phyloP scores from a whole-genome alignment of 257 asterid species.

The Galeopsis tetrahit region DNA sequence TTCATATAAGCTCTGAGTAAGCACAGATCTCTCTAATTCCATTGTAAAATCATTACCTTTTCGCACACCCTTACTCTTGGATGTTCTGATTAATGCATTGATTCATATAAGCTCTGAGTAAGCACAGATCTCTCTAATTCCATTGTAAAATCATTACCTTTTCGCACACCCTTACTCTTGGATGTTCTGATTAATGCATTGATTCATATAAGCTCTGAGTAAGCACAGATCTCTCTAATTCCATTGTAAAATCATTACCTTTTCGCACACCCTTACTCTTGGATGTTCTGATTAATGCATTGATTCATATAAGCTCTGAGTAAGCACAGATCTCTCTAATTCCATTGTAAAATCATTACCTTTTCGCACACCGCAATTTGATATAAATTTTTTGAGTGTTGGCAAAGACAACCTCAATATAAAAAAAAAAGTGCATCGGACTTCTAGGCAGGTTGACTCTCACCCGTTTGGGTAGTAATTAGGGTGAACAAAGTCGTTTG shows the following conservation, averaged over 20 bases:
- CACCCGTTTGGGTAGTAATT: no score
- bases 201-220: constrained; percentile 89
- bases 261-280: constrained; percentile 79
- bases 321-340: constrained; percentile 43
- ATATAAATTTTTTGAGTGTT: no score
- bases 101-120: constrained; percentile 90
- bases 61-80: constrained; percentile 86
- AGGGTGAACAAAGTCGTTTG: no score
- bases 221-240: constrained; percentile 39
- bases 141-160: no score
- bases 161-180: constrained; percentile 81
- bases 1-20: constrained; percentile 90
- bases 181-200: constrained; percentile 86
- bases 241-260: no score
- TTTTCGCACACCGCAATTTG: no score
- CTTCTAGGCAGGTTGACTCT: no score
- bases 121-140: constrained; percentile 34
- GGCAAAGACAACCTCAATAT: no score
- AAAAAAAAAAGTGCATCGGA: no score
- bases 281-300: constrained; percentile 86
- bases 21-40: constrained; percentile 29
- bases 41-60: no score
- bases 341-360: not conserved
- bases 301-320: constrained; percentile 89
- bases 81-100: constrained; percentile 83